Evolutionary conservation across 345 rosid genomes (phyloP), one percentile per base, ranked within the genome.

Genomic region (Excoecaria agallocha): DNA sequence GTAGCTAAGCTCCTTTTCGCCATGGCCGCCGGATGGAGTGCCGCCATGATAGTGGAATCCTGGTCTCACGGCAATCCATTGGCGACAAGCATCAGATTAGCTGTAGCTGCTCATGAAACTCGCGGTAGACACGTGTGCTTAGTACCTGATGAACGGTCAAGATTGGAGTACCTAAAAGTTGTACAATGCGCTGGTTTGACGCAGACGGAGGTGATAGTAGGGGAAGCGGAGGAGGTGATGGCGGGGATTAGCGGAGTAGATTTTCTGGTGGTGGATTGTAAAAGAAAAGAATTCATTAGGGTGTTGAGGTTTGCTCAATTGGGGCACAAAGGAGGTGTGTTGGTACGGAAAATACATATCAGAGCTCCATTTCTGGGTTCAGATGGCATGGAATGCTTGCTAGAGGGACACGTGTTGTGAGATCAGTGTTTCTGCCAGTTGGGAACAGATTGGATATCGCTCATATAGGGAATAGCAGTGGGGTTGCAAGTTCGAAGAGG

Each of bases 1-100:
- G 91, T 84, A 0, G 80, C 96, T 0, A 96, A 94, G 88, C 81
- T 94, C 15, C 82, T 92, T 35, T 87, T 97, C 0, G 96, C 98
- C 55, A 90, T 87, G 80, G 98, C 97, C 0, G 97, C 97, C 12
- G 98, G 98, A n/a, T 92, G 96, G 96, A 89, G 88, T 85, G 77
- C 96, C 0, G 88, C 80, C 64, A 77, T 92, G 50, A 88, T 92
- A 16, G 86, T 92, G 3, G 98, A 94, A 66, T 84, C 94, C 1
- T 90, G 98, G 97, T 77, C 88, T 6, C 69, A 79, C 55, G 93
- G 93, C 52, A 85, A 86, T 20, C 87, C 91, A 0, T 69, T 85
- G 45, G 76, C 93, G 35, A 87, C 91, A 22, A 94, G 98, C 86
- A 75, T 89, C 8, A 97, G 97, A 12, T 84, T 94, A 0, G 89